Conservation (phyloP, 2,329 filamentous ascomycete genomes). For the Alternaria ventricosa region DNA sequence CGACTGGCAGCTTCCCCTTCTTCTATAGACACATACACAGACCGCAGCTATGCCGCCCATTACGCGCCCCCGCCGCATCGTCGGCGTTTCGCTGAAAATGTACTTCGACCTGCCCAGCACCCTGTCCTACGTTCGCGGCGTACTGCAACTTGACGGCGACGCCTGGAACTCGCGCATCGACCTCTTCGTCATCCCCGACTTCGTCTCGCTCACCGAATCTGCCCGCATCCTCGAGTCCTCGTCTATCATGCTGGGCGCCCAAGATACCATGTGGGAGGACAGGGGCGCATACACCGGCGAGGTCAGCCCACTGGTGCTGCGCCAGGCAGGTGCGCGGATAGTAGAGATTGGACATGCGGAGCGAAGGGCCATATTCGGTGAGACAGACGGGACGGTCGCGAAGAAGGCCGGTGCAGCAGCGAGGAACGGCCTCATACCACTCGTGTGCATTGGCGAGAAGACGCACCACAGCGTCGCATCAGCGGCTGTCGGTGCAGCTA, state of each 20-base stretch:
- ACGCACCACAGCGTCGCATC: slow-evolving; percentile 55
- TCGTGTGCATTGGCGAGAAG: slow-evolving; percentile 82
- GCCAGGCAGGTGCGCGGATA: slow-evolving; percentile 71
- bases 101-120: slow-evolving; percentile 76
- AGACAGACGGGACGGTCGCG: slow-evolving; percentile 73
- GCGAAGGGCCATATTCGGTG: slow-evolving; percentile 72
- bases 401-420: slow-evolving; percentile 73
- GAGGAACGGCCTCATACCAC: slow-evolving; percentile 73
- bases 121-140: slow-evolving; percentile 54
- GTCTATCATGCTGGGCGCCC: slow-evolving; percentile 71
- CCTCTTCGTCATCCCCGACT: slow-evolving; percentile 80
- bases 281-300: slow-evolving; percentile 79
- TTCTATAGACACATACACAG: not conserved
- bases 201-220: slow-evolving; percentile 68
- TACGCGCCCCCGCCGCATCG: slow-evolving; percentile 63
- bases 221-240: slow-evolving; percentile 58
- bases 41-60: slow-evolving; percentile 37
- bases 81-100: slow-evolving; percentile 80
- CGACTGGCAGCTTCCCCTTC: no score
- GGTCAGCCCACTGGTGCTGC: slow-evolving; percentile 72
- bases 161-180: slow-evolving; percentile 64
- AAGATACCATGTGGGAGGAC: slow-evolving; percentile 75
- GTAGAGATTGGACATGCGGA: slow-evolving; percentile 86
- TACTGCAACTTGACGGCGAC: slow-evolving; percentile 58
- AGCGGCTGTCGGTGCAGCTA: slow-evolving; percentile 63